phyloP scores from a whole-genome alignment of 208 protist species.

The Crithidia brevicula region DNA sequence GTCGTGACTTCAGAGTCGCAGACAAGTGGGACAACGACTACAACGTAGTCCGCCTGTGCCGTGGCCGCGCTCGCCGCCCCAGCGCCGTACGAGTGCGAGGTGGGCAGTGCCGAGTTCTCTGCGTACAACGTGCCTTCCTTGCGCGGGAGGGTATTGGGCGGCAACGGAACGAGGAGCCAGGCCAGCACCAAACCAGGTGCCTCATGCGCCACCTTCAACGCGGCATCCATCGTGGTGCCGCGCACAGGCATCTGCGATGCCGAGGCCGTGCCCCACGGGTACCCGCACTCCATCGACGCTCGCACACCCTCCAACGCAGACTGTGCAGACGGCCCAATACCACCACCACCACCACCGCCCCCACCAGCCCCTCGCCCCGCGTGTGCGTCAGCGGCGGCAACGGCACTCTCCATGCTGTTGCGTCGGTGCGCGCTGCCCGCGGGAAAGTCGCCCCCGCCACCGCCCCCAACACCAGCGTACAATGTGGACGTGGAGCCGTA shows the following conservation, averaged over 20 bases:
- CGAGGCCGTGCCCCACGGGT: conserved; percentile 40
- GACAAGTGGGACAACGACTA: conserved; percentile 55
- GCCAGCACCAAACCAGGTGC: conserved; percentile 55
- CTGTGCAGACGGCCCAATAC: background rate
- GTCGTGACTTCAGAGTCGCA: conserved; percentile 58
- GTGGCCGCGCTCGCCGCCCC: background rate
- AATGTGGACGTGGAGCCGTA: conserved; percentile 3
- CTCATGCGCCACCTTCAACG: conserved; percentile 12
- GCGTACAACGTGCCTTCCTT: conserved; percentile 27
- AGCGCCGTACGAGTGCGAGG: background rate
- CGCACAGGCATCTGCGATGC: conserved; percentile 6
- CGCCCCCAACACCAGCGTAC: background rate
- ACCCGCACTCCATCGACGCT: conserved; percentile 33
- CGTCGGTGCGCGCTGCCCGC: background rate
- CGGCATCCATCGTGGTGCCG: conserved; percentile 26
- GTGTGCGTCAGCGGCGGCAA: background rate
- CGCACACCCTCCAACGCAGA: conserved; percentile 13
- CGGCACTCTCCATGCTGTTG: background rate
- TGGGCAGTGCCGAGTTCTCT: background rate
- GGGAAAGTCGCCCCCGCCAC: background rate
- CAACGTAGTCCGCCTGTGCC: conserved; percentile 20
- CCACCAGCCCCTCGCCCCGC: background rate
- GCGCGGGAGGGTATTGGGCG: conserved; percentile 1
- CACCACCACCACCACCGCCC: background rate
- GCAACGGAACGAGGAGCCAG: conserved; percentile 46